phyloP scores from a whole-genome alignment of 2,329 filamentous ascomycete genomes.

The Verticillium alfalfae region DNA sequence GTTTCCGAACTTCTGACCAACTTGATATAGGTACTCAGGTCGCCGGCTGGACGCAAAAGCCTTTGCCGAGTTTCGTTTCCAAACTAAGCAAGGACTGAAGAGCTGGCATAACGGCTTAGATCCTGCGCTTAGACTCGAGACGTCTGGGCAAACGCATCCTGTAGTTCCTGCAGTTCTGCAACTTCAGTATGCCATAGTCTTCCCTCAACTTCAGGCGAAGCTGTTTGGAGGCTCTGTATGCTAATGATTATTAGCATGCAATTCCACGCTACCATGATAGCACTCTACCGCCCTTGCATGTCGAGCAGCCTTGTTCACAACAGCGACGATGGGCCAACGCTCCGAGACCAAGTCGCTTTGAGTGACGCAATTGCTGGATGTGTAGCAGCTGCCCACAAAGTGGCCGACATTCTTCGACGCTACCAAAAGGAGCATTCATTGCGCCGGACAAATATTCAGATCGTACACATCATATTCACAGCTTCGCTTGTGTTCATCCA shows the following conservation, averaged over 20 bases:
- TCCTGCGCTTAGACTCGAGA: constrained; percentile 11
- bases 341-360: background rate
- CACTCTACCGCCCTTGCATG: constrained; percentile 19
- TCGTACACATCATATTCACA: constrained; percentile 16
- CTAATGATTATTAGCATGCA: constrained; percentile 14
- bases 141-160: constrained; percentile 4
- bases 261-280: constrained; percentile 18
- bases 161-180: constrained; percentile 16
- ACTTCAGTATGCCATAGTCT: constrained; percentile 12
- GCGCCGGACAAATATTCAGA: constrained; percentile 14
- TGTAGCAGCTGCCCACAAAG: constrained; percentile 14
- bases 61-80: background rate
- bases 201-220: background rate
- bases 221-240: background rate
- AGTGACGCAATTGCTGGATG: constrained; percentile 9
- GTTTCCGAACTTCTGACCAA: background rate
- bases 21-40: background rate
- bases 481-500: constrained; percentile 13
- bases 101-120: constrained; percentile 15
- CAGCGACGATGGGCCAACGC: background rate
- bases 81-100: constrained; percentile 6
- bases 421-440: constrained; percentile 12
- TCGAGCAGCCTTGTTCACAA: constrained; percentile 13
- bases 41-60: background rate
- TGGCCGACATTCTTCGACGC: constrained; percentile 11